Evolutionary conservation across 306 rosid genomes (phyloP), one percentile per base, ranked within the genome.

Genomic region (Adenanthera pavonina): DNA sequence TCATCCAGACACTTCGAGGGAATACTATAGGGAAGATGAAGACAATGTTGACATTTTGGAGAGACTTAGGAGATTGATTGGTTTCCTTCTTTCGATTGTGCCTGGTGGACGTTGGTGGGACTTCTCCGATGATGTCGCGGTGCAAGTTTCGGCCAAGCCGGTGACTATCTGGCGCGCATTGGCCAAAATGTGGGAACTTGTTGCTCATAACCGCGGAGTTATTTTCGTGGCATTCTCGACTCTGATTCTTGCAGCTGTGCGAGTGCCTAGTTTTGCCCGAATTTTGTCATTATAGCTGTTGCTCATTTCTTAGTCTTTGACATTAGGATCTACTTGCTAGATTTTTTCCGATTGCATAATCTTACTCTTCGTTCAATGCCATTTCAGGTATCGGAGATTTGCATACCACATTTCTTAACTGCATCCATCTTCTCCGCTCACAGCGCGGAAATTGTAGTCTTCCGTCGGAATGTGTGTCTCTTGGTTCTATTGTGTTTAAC

Each of bases 41-140:
- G 38, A 73, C 38, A 79, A 86, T 43, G 76, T 68, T 57, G 86
- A 84, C 43, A 38, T 85, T 33, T 11, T 80, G 2, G 84, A 87
- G 46, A 73, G 59, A 78, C 75, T 92, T 12, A 80, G 85, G 41
- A 78, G 83, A 78, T 86, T 81, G 80, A 6, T 86, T 46, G 70
- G 60, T 6, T 69, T 85, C 36, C 4, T 89, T 19, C 87, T 88
- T 34, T 87, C 89, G 3, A 77, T 95, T 52, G 72, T 92, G 1
- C 98, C 98, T 2, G 97, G 98, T 33, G 99, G 97, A 2, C 75
- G 71, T 8, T 95, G 99, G 98, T 95, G 99, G 98, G 81, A 80
- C 74, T 89, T 93, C 85, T 85, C 89, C 72, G 83, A 85, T 16
- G 97, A 84, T 10, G 89, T 74, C 6, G 86, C 89, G 5, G 59